Percentiles rank a stretch among this genome's conserved stretches.
Conservation (phyloP, 768 basidiomycete species). For the Russula vinacea region DNA sequence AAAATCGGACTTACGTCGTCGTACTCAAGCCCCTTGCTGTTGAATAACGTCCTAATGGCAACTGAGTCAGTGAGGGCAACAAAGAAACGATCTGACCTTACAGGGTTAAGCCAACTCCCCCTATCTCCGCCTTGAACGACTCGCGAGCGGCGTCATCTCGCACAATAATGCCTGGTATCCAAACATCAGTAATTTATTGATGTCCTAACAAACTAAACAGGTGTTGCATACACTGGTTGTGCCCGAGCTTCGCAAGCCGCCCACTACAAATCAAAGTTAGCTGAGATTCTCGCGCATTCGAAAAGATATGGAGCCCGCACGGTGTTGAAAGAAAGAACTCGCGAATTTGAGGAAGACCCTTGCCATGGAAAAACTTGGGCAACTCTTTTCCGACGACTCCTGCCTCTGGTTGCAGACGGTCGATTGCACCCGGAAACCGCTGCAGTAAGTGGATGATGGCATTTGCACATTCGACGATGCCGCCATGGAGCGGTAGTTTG, state of each 20-base stretch:
- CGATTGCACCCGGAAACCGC: slow-evolving; percentile 57
- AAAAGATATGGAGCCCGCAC: background rate
- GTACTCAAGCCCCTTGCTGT: slow-evolving; percentile 67
- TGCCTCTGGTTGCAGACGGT: slow-evolving; percentile 52
- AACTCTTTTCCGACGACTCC: slow-evolving; percentile 53
- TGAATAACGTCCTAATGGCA: slow-evolving; percentile 51
- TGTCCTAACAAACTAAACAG: background rate
- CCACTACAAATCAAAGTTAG: slow-evolving; percentile 37
- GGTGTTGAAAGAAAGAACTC: slow-evolving; percentile 10
- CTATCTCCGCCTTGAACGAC: slow-evolving; percentile 49
- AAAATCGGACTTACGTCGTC: slow-evolving; percentile 47
- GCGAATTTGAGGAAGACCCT: slow-evolving; percentile 34
- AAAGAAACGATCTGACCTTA: slow-evolving; percentile 34
- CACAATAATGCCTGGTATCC: slow-evolving; percentile 58
- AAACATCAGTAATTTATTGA: background rate
- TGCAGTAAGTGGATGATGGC: slow-evolving; percentile 58
- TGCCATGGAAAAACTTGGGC: slow-evolving; percentile 56
- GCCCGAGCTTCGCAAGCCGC: slow-evolving; percentile 55
- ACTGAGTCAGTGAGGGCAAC: no score
- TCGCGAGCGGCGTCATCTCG: slow-evolving; percentile 54
- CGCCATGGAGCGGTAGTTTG: slow-evolving; percentile 73
- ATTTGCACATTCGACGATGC: slow-evolving; percentile 69
- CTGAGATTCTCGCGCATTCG: background rate
- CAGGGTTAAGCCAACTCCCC: slow-evolving; percentile 58
- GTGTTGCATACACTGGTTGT: slow-evolving; percentile 53